Evolutionary conservation across 768 basidiomycete genomes (phyloP), one percentile per base, ranked within the genome.

Genomic region (Leucosporidium scottii): DNA sequence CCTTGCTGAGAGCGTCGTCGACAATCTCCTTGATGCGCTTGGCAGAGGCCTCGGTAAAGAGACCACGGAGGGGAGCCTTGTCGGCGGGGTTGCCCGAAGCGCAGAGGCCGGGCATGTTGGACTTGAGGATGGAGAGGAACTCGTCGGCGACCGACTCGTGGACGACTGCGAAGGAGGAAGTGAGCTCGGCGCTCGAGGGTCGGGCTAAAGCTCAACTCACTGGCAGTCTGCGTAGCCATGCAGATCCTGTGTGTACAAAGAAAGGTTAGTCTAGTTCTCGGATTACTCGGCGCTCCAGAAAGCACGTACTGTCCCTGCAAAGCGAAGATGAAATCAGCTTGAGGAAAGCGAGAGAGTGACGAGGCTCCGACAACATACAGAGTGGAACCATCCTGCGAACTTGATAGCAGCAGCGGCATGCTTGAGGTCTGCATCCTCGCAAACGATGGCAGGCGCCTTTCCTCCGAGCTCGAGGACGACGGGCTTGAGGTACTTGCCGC

Each of bases 401-500:
- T 62, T 68, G 64, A 71, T 64, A 0, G 66, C 70, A 25, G 67
- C 60, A 5, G 57, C 66, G 25, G 70, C 70, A n/a, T 62, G 66
- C 44, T 78, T 70, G 9, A 80, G 69, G 67, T 81, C 76, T 1
- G 80, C 80, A 18, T 74, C 72, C 13, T 76, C 76, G 15, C 79
- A 69, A 10, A 81, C 78, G 53, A 80, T 76, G 5, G 78, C 77
- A 2, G 78, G 75, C 0, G 78, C 77, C 72, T 80, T 80, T 10
- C 80, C 80, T 27, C 68, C 68, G 12, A 69, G 57, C 61, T 71
- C 70, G 57, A 80, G 69, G 15, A 77, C 53, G 23, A 74, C 73
- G 13, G 79, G 78, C 78, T 81, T 81, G 66, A 81, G 69, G 61
- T 80, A 65, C 53, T 75, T 71, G 4, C 79, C 80, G 59, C 77